phyloP scores from a whole-genome alignment of 2,329 filamentous ascomycete species.

The Neonectria ditissima region DNA sequence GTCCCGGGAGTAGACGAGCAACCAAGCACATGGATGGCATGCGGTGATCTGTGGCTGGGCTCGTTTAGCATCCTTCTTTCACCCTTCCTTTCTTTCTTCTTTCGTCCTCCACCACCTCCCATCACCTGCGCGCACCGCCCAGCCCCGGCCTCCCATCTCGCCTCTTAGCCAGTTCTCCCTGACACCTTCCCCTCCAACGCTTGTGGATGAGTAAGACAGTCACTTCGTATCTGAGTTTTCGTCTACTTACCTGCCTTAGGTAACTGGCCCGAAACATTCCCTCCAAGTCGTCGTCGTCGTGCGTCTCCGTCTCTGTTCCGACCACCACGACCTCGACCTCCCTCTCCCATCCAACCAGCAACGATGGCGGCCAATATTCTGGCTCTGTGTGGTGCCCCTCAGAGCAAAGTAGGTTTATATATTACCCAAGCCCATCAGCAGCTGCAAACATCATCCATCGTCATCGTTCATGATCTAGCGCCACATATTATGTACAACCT shows the following conservation, averaged over 20 bases:
- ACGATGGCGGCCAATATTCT: background rate
- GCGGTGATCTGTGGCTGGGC: slow-evolving; percentile 18
- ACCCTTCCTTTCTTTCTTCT: slow-evolving; percentile 5
- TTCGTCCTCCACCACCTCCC: slow-evolving; percentile 1
- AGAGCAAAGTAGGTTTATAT: slow-evolving; percentile 6
- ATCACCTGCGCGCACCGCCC: background rate
- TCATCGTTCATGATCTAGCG: slow-evolving; percentile 11
- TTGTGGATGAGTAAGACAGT: background rate
- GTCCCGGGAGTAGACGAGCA: background rate
- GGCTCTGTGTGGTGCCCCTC: background rate
- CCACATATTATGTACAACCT: slow-evolving; percentile 8
- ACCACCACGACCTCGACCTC: slow-evolving; percentile 1
- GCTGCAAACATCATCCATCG: slow-evolving; percentile 21
- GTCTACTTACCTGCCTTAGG: background rate
- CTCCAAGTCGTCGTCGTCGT: background rate
- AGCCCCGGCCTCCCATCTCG: background rate
- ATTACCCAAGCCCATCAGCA: slow-evolving; percentile 2
- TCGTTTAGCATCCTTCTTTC: slow-evolving; percentile 1
- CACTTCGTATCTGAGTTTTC: background rate
- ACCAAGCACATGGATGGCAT: slow-evolving; percentile 11
- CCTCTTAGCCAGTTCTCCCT: background rate
- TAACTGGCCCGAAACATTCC: background rate
- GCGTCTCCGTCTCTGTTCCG: background rate
- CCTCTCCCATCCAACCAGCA: background rate
- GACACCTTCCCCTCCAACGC: background rate